Percentiles rank a stretch among this genome's conserved stretches.
Evolutionary conservation across 192 early-diverging fungal genomes (phyloP).

Genomic region (Haplosporangium gracile): DNA sequence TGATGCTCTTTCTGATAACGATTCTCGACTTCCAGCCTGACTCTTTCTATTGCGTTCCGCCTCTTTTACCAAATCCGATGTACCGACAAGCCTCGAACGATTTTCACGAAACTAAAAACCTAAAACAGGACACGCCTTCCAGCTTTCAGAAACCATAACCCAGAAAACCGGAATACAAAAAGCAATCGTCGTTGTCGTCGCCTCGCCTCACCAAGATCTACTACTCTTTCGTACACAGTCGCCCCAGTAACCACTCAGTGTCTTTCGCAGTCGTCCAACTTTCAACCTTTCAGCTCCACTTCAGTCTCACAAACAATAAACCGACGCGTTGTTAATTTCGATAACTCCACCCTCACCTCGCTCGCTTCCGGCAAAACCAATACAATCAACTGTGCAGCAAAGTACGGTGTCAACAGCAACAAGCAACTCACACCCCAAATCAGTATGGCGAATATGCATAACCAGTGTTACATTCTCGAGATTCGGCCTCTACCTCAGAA

Average conservation of each 20-base stretch:
- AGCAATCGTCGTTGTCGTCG: neutral
- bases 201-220: neutral
- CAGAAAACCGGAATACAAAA: neutral
- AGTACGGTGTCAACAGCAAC: too few species aligned
- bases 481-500: too few species aligned
- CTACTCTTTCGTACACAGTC: neutral
- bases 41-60: neutral
- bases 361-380: too few species aligned
- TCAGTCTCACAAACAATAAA: neutral
- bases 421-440: too few species aligned
- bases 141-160: neutral
- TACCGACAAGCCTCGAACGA: neutral
- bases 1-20: neutral
- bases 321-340: slow-evolving; percentile 6
- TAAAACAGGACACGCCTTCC: neutral
- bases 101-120: neutral
- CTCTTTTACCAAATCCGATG: neutral
- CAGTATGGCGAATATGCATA: too few species aligned
- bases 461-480: too few species aligned
- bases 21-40: neutral
- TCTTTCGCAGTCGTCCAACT: slow-evolving; percentile 1
- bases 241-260: slow-evolving; percentile 1
- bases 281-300: neutral
- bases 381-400: too few species aligned
- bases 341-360: neutral